A percentile compares a stretch with the other conserved stretches of the same genome.
phyloP scores from a whole-genome alignment of 257 asterid genomes.

The Solanum chiquidenum region DNA sequence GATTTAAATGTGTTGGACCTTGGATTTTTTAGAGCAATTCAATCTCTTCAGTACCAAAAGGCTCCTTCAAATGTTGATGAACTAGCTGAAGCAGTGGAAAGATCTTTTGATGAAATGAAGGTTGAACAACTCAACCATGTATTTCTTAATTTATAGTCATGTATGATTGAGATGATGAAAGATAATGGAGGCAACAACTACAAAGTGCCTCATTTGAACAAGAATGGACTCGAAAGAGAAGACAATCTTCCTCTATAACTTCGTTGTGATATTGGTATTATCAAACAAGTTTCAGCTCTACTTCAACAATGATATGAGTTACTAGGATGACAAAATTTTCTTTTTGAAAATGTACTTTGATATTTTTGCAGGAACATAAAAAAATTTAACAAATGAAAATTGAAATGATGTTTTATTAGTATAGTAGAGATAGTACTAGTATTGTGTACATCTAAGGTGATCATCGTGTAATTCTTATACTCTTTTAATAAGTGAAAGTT shows the following conservation, averaged over 20 bases:
- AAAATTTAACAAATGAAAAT: no score
- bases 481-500: not conserved
- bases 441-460: not conserved
- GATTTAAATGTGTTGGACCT: no score
- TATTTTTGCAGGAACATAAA: no score
- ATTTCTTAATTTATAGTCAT: not conserved
- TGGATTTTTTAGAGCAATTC: no score
- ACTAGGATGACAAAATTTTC: not conserved
- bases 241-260: not conserved
- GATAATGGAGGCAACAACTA: not conserved
- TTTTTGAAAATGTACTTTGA: no score
- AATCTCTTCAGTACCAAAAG: no score
- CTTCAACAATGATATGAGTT: not conserved
- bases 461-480: no score
- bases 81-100: not conserved
- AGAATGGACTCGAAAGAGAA: not conserved
- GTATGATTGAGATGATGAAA: conserved; percentile 1
- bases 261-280: not conserved
- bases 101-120: not conserved
- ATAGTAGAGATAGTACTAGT: not conserved
- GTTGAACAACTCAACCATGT: not conserved
- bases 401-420: no score
- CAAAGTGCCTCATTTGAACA: not conserved
- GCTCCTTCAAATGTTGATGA: not conserved
- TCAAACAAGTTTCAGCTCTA: not conserved